Evolutionary conservation across 805 yeast genomes (phyloP), one percentile per base, ranked within the genome.

Genomic region (Candida wancherniae): DNA sequence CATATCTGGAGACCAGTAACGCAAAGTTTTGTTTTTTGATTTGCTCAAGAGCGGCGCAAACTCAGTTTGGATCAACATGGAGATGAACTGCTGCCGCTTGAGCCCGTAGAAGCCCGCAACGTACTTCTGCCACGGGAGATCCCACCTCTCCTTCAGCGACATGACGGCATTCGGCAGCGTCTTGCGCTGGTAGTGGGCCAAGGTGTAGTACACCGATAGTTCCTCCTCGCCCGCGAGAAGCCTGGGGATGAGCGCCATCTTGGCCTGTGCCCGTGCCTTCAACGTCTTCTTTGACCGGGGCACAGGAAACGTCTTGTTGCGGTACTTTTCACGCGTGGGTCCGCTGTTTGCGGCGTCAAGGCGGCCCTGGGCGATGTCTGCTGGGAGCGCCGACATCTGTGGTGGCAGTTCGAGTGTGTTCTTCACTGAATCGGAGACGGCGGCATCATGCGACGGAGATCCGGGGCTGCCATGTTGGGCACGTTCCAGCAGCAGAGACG

Each of bases 31-130:
- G 41, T 73, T 73, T 21, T 24, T 24, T 13, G 39, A 30, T 15
- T 28, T 27, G 15, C 32, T 17, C 21, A 44, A 17, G 3, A 79
- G 40, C 17, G 58, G 48, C 1, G 44, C 31, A 25, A 27, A 23
- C 19, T 24, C 15, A 11, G 30, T 10, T 15, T 51, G 48, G 10
- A 81, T 68, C 23, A 60, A 42, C 17, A 57, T 48, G 1, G 80
- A 69, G 1, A 80, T 63, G 10, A 60, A 50, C 33, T 67, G 57
- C 40, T 80, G 83, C 33, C 88, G 59, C 39, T 63, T 64, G 19
- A 71, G 51, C 0, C 88, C 90, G 39, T 69, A 69, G 46, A 67
- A 81, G 0, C 90, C 88, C 16, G 75, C 76, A 3, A 59, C 47
- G 45, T 70, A 77, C 19, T 51, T 46, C 10, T 53, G 41, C 55